phyloP scores from a whole-genome alignment of 176 grass and related monocot species.

The Oropetium thomaeum region DNA sequence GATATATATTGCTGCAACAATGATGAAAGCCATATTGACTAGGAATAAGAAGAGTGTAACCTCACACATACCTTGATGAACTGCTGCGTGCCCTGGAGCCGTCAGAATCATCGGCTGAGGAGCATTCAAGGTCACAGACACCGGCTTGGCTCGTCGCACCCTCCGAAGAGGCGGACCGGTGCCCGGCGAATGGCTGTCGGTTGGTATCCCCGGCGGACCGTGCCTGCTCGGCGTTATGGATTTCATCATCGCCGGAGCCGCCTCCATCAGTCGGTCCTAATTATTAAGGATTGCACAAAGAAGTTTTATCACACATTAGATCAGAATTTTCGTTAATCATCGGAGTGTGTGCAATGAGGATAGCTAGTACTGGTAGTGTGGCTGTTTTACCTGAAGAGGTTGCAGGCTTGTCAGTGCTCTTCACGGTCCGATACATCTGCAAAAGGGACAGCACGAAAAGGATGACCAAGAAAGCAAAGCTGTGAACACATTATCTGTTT shows the following conservation, averaged over 20 bases:
- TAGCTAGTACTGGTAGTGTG: not conserved
- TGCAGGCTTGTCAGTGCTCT: slow-evolving; percentile 79
- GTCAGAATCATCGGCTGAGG: slow-evolving; percentile 42
- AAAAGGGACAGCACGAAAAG: slow-evolving; percentile 32
- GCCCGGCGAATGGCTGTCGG: not conserved
- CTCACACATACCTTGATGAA: slow-evolving; percentile 50
- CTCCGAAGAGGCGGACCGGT: slow-evolving; percentile 1
- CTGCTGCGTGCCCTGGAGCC: slow-evolving; percentile 25
- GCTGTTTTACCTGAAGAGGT: slow-evolving; percentile 61
- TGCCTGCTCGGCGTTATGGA: not conserved
- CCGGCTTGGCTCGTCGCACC: slow-evolving; percentile 33
- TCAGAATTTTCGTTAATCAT: not conserved
- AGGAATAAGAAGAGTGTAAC: not conserved
- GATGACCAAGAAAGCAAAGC: slow-evolving; percentile 41
- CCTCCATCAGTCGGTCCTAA: slow-evolving; percentile 50
- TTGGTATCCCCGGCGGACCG: not conserved
- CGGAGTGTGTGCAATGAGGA: not conserved
- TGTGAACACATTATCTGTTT: slow-evolving; percentile 22
- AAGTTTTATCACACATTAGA: not conserved
- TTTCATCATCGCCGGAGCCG: slow-evolving; percentile 55
- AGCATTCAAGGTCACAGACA: slow-evolving; percentile 38
- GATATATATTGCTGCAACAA: not conserved
- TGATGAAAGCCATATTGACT: not conserved
- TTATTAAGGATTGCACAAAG: too few relatives aligned
- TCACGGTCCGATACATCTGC: slow-evolving; percentile 83